phyloP scores from a whole-genome alignment of 2,329 filamentous ascomycete species.

The Sordariomycetes sp. region DNA sequence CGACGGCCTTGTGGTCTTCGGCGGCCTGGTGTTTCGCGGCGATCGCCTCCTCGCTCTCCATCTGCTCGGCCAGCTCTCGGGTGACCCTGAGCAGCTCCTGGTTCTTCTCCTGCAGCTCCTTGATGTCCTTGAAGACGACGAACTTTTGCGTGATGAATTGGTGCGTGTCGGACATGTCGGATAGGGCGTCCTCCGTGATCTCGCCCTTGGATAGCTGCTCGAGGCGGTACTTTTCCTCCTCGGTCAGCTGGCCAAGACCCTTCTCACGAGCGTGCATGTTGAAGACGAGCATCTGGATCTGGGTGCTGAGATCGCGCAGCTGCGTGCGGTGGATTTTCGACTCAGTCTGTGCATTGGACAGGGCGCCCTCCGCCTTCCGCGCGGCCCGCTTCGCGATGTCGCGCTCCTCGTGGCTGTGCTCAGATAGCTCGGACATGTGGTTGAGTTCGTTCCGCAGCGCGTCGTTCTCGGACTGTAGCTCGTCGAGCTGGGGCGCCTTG shows the following conservation, averaged over 20 bases:
- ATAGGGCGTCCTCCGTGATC: slow-evolving; percentile 56
- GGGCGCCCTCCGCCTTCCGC: slow-evolving; percentile 66
- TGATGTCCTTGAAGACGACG: slow-evolving; percentile 79
- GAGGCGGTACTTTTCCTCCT: slow-evolving; percentile 64
- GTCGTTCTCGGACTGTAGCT: slow-evolving; percentile 71
- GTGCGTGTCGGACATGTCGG: slow-evolving; percentile 74
- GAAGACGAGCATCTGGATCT: slow-evolving; percentile 83
- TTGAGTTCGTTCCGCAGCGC: slow-evolving; percentile 70
- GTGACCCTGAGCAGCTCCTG: slow-evolving; percentile 72
- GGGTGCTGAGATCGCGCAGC: slow-evolving; percentile 77
- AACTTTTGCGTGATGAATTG: slow-evolving; percentile 82
- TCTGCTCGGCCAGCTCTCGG: slow-evolving; percentile 73
- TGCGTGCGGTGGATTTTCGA: slow-evolving; percentile 73
- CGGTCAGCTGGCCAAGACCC: slow-evolving; percentile 59
- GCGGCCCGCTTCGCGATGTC: slow-evolving; percentile 69
- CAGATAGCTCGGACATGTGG: slow-evolving; percentile 75
- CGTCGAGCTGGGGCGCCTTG: slow-evolving; percentile 79
- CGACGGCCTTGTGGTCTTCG: slow-evolving; percentile 61
- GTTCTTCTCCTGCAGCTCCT: slow-evolving; percentile 81
- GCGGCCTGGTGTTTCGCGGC: slow-evolving; percentile 52
- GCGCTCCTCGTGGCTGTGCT: slow-evolving; percentile 70
- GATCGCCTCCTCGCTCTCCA: slow-evolving; percentile 83
- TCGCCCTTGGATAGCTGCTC: slow-evolving; percentile 70
- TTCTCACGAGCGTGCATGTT: slow-evolving; percentile 76
- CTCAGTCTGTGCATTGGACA: slow-evolving; percentile 55